Base-by-base conservation (phyloP, 352 stramenopile genomes). In the Pythium dissimile region DNA sequence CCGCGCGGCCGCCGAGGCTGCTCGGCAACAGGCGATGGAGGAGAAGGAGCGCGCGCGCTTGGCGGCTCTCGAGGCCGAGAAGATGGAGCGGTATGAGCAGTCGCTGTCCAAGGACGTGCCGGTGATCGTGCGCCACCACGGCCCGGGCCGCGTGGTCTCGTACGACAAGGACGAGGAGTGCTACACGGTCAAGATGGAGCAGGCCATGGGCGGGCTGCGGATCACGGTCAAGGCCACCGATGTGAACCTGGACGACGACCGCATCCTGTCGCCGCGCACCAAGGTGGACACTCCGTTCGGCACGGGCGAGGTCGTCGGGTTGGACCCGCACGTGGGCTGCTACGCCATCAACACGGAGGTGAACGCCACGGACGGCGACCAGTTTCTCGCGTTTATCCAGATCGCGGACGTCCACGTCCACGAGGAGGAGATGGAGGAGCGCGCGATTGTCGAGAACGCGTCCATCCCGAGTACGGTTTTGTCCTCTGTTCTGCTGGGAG, bases 331-430 rank as follows among this genome's bases (percentile, higher is more conserved):
- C 54, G 78, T 93, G n/a, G 85, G 85, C 49, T 94, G 85, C 71
- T 94, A 94, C 71, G 85, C 85, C 20, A 82, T 94, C 52, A 89
- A 92, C 62, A 92, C 83, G 44, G 80, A 94, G 64, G 60, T 94
- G 41, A 78, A 82, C 44, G 80, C 77, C 0, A 64, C 82, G 23
- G 77, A 94, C 13, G 78, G 80, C 57, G 80, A 92, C 60, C 78
- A 91, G 60, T 88, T 89, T 62, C 58, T 93, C 45, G 85, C 85
- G 21, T 94, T 92, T 35, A 73, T 94, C 20, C 85, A 94, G 69
- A 93, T 94, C 63, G 71, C 64, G 5, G 82, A 92, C 41, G 76
- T 94, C 24, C 56, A 49, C 24, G 67, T 89, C 0, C 72, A 92
- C 65, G 62, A 73, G 18, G 81, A 89, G 54, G 85, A 92, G 69